Evolutionary conservation across 805 yeast genomes (phyloP).

Genomic region (Starmerella kuoi): DNA sequence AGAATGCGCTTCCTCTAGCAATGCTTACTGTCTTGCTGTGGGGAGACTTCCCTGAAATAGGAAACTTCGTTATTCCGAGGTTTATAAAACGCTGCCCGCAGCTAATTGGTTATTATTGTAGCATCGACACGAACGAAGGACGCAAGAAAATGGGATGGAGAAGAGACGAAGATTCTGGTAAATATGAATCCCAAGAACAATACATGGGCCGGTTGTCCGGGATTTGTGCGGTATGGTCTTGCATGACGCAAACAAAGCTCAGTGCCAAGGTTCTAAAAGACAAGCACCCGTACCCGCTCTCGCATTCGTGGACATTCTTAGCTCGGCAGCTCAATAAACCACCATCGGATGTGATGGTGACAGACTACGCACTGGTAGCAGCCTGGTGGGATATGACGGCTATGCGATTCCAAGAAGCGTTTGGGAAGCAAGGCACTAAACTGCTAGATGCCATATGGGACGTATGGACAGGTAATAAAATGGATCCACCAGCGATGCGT

Average conservation of each 20-base stretch:
- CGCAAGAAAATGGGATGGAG: conserved; percentile 82
- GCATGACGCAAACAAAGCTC: conserved; percentile 45
- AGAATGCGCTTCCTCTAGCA: conserved; percentile 70
- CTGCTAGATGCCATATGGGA: conserved; percentile 37
- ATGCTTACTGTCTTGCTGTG: conserved; percentile 47
- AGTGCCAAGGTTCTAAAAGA: conserved; percentile 9
- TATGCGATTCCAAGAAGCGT: conserved; percentile 39
- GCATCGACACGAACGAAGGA: conserved; percentile 71
- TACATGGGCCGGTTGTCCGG: conserved; percentile 85
- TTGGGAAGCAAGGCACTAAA: conserved; percentile 61
- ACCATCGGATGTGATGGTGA: conserved; percentile 40
- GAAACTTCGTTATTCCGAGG: conserved; percentile 56
- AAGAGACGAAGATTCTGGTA: conserved; percentile 31
- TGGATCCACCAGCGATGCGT: conserved; percentile 67
- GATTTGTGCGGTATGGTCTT: conserved; percentile 67
- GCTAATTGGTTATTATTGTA: conserved; percentile 68
- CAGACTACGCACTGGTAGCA: conserved; percentile 59
- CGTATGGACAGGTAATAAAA: conserved; percentile 43
- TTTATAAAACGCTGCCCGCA: conserved; percentile 85
- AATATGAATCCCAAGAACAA: conserved; percentile 42
- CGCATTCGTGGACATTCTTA: conserved; percentile 55
- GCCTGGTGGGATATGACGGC: conserved; percentile 92
- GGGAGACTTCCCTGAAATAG: conserved; percentile 39
- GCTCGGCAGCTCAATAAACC: conserved; percentile 59
- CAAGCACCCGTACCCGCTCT: conserved; percentile 45